phyloP scores from a whole-genome alignment of 495 filamentous ascomycete genomes.

The Penicillium macrosclerotiorum region DNA sequence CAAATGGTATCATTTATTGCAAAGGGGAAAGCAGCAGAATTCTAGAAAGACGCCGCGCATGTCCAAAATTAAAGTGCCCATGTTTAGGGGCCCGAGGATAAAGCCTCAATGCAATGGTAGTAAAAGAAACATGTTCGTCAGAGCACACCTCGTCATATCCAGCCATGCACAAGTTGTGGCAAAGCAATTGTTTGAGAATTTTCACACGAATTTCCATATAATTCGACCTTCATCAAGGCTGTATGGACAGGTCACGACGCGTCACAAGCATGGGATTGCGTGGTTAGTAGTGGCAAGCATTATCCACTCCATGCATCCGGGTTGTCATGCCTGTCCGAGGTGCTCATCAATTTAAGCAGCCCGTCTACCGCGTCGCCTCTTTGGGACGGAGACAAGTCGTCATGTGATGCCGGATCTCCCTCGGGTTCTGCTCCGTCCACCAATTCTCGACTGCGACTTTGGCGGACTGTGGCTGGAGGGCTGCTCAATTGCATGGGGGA shows the following conservation, averaged over 20 bases:
- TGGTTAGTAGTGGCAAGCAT: too few species aligned
- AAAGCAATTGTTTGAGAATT: too few species aligned
- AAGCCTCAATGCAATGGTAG: neutral
- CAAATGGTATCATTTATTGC: constrained; percentile 30
- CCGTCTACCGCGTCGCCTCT: constrained; percentile 43
- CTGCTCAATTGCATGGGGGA: constrained; percentile 42
- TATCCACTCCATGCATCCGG: constrained; percentile 22
- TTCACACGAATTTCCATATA: neutral
- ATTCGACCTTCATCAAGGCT: neutral
- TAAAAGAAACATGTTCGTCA: constrained; percentile 7
- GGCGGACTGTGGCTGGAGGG: constrained; percentile 30
- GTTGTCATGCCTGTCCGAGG: constrained; percentile 21
- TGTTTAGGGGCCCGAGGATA: neutral
- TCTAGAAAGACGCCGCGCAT: constrained; percentile 13
- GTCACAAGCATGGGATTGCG: neutral
- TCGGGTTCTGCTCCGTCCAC: constrained; percentile 11
- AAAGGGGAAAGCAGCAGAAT: constrained; percentile 7
- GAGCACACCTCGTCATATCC: constrained; percentile 5
- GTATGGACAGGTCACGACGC: neutral
- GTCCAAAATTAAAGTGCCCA: constrained; percentile 12
- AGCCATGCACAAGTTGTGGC: neutral
- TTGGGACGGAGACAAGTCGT: constrained; percentile 28
- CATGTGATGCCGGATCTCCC: constrained; percentile 7
- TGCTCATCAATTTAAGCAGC: constrained; percentile 41
- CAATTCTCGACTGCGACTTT: constrained; percentile 7